Conservation (phyloP, 2,329 filamentous ascomycete genomes). For the Tympanopsis confertula region DNA sequence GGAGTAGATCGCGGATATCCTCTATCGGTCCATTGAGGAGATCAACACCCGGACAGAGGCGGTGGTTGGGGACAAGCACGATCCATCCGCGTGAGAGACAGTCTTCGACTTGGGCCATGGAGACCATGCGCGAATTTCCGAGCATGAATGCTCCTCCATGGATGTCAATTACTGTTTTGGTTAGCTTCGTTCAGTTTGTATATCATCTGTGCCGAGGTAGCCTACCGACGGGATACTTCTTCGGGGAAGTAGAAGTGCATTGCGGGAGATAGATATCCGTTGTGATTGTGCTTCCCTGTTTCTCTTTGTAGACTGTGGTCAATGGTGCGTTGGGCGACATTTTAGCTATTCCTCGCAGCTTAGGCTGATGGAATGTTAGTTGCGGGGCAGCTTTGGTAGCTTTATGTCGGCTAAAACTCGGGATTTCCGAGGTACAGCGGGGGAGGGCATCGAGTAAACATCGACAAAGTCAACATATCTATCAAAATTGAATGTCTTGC, state of each 20-base stretch:
- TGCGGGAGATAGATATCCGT: constrained; percentile 14
- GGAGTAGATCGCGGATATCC: constrained; percentile 20
- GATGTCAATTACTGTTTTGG: constrained; percentile 22
- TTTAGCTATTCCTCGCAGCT: too few relatives aligned
- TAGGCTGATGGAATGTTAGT: background rate
- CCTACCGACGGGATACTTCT: constrained; percentile 2
- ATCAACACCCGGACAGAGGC: constrained; percentile 18
- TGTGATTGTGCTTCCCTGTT: constrained; percentile 14
- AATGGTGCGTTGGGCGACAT: constrained; percentile 8
- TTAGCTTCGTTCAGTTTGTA: background rate
- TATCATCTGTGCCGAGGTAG: background rate
- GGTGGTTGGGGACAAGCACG: constrained; percentile 19
- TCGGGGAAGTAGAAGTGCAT: too few relatives aligned
- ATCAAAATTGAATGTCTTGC: background rate
- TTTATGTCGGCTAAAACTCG: background rate
- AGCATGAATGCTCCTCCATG: constrained; percentile 31
- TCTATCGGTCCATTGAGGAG: constrained; percentile 16
- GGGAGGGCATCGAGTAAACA: too few relatives aligned
- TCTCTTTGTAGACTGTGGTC: constrained; percentile 15
- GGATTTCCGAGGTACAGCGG: too few relatives aligned
- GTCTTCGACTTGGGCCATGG: constrained; percentile 21
- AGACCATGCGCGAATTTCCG: constrained; percentile 23
- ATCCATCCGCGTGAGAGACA: constrained; percentile 24
- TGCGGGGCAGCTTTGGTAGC: background rate
- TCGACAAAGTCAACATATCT: too few relatives aligned